Percentiles rank a stretch among this genome's conserved stretches.
Evolutionary conservation across 495 filamentous ascomycete species (phyloP).

Genomic region (Hypoxylon fragiforme): DNA sequence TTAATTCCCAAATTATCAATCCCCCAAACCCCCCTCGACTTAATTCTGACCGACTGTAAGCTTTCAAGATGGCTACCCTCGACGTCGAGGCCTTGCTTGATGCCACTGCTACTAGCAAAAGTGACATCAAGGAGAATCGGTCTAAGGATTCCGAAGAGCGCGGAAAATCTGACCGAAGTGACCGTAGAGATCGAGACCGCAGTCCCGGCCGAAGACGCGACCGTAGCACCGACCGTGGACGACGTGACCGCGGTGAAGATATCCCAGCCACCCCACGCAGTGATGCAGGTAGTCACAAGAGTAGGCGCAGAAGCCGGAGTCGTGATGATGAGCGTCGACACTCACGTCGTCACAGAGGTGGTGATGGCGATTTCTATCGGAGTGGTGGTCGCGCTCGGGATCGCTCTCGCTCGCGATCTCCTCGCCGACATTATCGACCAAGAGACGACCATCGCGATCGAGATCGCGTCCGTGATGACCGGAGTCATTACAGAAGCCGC

Average conservation of each 20-base stretch:
- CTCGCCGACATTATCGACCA: slow-evolving; percentile 77
- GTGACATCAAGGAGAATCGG: slow-evolving; percentile 54
- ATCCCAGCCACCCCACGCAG: slow-evolving; percentile 70
- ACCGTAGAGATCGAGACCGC: slow-evolving; percentile 49
- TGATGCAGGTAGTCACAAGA: slow-evolving; percentile 83
- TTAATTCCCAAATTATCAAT: background rate
- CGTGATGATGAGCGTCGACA: slow-evolving; percentile 77
- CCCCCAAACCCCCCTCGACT: background rate
- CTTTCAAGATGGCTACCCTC: slow-evolving; percentile 75
- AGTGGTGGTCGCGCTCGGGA: slow-evolving; percentile 61
- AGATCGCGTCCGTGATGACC: slow-evolving; percentile 52
- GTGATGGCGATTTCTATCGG: slow-evolving; percentile 73
- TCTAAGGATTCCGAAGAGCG: slow-evolving; percentile 34
- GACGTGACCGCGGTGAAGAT: slow-evolving; percentile 45
- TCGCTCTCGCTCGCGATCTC: slow-evolving; percentile 76
- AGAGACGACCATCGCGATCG: slow-evolving; percentile 60
- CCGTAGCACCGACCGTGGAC: slow-evolving; percentile 59
- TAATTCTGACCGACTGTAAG: slow-evolving; percentile 15
- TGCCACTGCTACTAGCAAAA: slow-evolving; percentile 68
- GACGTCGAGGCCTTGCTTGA: slow-evolving; percentile 94
- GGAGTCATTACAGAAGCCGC: slow-evolving; percentile 55
- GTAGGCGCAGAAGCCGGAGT: slow-evolving; percentile 80
- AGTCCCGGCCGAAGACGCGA: slow-evolving; percentile 66
- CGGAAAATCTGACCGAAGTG: slow-evolving; percentile 35
- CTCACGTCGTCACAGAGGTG: slow-evolving; percentile 78